Conservation (phyloP, 345 rosid species). For the Aquilaria malaccensis region DNA sequence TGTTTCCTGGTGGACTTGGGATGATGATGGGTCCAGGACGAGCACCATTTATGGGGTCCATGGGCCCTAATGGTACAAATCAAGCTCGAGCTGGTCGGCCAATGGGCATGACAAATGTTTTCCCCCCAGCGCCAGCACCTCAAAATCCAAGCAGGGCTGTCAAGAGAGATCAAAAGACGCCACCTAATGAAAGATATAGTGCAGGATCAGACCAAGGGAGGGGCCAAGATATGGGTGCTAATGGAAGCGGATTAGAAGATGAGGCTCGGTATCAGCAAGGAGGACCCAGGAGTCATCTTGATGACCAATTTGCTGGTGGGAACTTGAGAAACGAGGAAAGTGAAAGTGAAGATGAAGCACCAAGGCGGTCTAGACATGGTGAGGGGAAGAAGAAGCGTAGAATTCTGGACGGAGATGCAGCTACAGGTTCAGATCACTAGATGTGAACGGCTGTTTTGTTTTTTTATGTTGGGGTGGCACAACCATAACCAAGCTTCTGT, state of each 20-base stretch:
- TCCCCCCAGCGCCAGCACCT: constrained; percentile 35
- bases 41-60: constrained; percentile 75
- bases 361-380: constrained; percentile 94
- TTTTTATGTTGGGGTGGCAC: too few species aligned
- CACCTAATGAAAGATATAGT: constrained; percentile 33
- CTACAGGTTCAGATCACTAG: constrained; percentile 15
- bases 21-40: constrained; percentile 96
- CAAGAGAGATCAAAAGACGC: constrained; percentile 43
- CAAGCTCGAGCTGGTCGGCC: constrained; percentile 57
- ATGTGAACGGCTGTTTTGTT: too few species aligned
- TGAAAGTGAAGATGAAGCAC: constrained; percentile 93
- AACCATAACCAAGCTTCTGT: too few species aligned
- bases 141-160: constrained; percentile 38
- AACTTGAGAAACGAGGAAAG: constrained; percentile 63
- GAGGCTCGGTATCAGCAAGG: constrained; percentile 36
- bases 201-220: constrained; percentile 46
- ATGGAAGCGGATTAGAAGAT: constrained; percentile 31
- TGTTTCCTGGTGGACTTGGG: constrained; percentile 79
- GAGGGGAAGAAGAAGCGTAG: constrained; percentile 74
- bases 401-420: constrained; percentile 24
- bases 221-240: constrained; percentile 34
- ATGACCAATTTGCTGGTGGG: constrained; percentile 41
- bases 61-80: constrained; percentile 43
- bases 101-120: constrained; percentile 33
- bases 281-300: constrained; percentile 33